Evolutionary conservation across 169 alveolate genomes (phyloP), one percentile per base, ranked within the genome.

Genomic region (Sarcocystis neurona): DNA sequence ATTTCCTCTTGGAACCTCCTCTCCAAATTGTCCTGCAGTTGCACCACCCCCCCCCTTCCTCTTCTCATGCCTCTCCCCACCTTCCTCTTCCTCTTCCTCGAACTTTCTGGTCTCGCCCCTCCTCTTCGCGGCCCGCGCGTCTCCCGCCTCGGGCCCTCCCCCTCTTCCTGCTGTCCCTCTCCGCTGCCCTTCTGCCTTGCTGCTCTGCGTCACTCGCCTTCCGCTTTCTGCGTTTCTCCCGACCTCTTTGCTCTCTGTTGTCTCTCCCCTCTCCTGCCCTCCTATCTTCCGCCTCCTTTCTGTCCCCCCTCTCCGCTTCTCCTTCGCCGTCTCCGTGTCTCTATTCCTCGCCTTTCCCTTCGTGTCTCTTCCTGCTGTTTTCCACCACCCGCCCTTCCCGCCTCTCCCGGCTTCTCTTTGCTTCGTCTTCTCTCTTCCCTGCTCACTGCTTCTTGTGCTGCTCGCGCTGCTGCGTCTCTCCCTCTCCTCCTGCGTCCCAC

Each of bases 261-360:
- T 48, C 60, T 48, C n/a, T n/a, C n/a, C n/a, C n/a, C n/a, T n/a
- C n/a, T n/a, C n/a, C n/a, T n/a, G n/a, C n/a, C n/a, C n/a, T n/a
- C n/a, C n/a, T n/a, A n/a, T n/a, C n/a, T n/a, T 6, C 60, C 6
- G 27, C 60, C 60, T 15, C 15, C 60, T 15, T 48, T 48, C 60
- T 15, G 60, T 48, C 60, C 60, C 18, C 60, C 60, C 27, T 18
- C 8, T 50, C 8, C 18, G 18, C 18, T 10, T 50, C 8, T 50
- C 77, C 41, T 10, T 6, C 77, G 43, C 77, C 77, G 77, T 63
- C 77, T 6, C 77, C 77, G n/a, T n/a, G n/a, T n/a, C n/a, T n/a
- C n/a, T n/a, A n/a, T n/a, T n/a, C n/a, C n/a, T n/a, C 77, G 5
- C 39, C n/a, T 23, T 63, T 30, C 39, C n/a, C n/a, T 5, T 23